Conservation (phyloP, 2,329 filamentous ascomycete species). For the Alternaria arbusti region DNA sequence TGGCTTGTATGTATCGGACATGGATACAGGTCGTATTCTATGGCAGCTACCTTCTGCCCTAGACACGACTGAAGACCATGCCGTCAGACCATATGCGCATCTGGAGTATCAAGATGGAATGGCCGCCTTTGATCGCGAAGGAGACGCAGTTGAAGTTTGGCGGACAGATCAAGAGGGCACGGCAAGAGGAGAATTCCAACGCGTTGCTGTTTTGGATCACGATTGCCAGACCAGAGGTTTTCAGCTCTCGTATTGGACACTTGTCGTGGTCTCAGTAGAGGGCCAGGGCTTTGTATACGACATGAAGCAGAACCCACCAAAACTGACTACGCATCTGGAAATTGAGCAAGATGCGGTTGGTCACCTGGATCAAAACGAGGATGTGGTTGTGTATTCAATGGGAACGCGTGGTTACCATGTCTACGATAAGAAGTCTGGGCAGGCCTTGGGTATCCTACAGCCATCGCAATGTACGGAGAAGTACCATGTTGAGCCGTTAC, state of each 20-base stretch:
- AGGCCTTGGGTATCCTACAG: constrained; percentile 1
- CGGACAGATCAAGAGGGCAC: constrained; percentile 1
- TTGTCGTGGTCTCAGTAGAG: constrained; percentile 7
- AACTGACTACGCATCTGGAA: not conserved
- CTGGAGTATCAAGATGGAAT: constrained; percentile 12
- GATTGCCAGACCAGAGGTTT: constrained; percentile 12
- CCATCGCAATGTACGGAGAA: constrained; percentile 7
- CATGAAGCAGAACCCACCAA: constrained; percentile 10
- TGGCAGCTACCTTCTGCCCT: constrained; percentile 4
- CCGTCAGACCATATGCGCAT: constrained; percentile 8
- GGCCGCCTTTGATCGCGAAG: constrained; percentile 9
- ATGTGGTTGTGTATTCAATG: constrained; percentile 10
- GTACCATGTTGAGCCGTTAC: constrained; percentile 1
- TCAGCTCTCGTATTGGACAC: constrained; percentile 10
- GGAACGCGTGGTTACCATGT: constrained; percentile 10
- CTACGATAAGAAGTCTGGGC: constrained; percentile 8
- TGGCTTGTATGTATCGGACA: constrained; percentile 6
- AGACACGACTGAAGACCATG: not conserved
- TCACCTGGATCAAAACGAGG: constrained; percentile 12
- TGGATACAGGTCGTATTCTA: constrained; percentile 4
- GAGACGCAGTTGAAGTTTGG: constrained; percentile 7
- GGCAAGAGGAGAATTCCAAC: constrained; percentile 5
- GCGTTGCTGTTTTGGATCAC: constrained; percentile 2
- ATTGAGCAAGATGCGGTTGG: constrained; percentile 11
- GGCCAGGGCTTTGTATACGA: constrained; percentile 12